Base-by-base conservation (phyloP, 2,329 filamentous ascomycete species). In the Ophiocordyceps camponoti-saundersi region DNA sequence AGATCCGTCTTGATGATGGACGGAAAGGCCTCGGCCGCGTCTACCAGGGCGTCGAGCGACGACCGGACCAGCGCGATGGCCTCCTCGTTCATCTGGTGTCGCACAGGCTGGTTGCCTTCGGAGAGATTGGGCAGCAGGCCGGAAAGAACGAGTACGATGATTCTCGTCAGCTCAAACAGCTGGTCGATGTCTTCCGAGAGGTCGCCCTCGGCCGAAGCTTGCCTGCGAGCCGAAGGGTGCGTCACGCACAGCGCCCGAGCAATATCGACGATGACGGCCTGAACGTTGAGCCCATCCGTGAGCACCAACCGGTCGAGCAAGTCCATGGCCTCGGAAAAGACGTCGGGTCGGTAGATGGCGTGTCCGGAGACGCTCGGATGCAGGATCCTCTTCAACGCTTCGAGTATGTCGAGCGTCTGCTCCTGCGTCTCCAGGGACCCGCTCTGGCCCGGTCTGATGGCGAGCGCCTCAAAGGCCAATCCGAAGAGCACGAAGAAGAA, bases 401-500 rank as follows among this genome's bases (percentile, higher is more conserved):
- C 80, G 20, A 98, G 71, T 46, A 98, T 95, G 50, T 88, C 88
- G 26, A 95, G 67, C 7, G 84, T 87, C 59, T 95, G 87, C 52
- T 83, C 81, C 52, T 82, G 80, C 0, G 79, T 79, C 4, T 80
- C 80, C 29, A 88, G 71, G 3, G 64, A 66, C 46, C 66, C 63
- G 46, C 53, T 58, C 45, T 65, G 62, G 2, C 62, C 62, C 6
- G 84, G 81, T 44, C 88, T 80, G 7, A 86, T 87, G 8, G 90
- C 90, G 21, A 98, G 75, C 18, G 93, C 90, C 64, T 98, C 93
- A 55, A 98, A 96, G 0, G 90, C 88, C 48, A 98, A 81, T 12
- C 92, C 92, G 56, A 96, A 98, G 0, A 98, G 74, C 15, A 98
- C 90, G 57, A 98, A 98, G 69, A 98, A 98, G 71, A 98, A 98